A percentile compares a stretch with the other conserved stretches of the same genome.
phyloP scores from a whole-genome alignment of 169 alveolate species.

The Cyclospora cayetanensis region DNA sequence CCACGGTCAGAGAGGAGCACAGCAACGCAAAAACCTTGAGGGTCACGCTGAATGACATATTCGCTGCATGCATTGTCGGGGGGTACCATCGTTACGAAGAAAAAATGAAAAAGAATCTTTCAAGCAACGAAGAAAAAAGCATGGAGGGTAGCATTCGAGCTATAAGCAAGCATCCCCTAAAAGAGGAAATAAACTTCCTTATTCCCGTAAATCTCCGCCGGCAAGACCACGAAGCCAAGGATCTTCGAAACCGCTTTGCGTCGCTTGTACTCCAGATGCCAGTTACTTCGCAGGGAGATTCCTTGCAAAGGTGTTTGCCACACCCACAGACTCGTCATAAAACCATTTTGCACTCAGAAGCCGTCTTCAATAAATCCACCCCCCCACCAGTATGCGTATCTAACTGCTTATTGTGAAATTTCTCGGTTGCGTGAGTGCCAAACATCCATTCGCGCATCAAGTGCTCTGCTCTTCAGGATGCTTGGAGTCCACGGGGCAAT shows the following conservation, averaged over 20 bases:
- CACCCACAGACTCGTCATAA: too few relatives aligned
- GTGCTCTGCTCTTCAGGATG: not conserved
- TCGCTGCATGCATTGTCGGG: conserved; percentile 63
- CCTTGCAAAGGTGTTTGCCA: conserved; percentile 16
- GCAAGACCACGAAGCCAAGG: conserved; percentile 44
- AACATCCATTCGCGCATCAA: too few relatives aligned
- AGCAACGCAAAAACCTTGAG: not conserved
- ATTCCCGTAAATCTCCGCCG: conserved; percentile 71
- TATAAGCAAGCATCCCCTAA: too few relatives aligned
- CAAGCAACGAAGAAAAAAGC: not conserved
- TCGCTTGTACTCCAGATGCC: conserved; percentile 46
- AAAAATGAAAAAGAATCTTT: not conserved
- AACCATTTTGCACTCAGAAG: too few relatives aligned
- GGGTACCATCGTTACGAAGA: conserved; percentile 52
- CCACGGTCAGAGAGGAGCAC: not conserved
- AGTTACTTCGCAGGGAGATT: not conserved
- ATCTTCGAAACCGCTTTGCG: conserved; percentile 59
- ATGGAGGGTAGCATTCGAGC: not conserved
- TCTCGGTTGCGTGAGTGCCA: too few relatives aligned
- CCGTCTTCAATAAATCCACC: too few relatives aligned
- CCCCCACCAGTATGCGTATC: too few relatives aligned
- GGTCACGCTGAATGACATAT: conserved; percentile 57
- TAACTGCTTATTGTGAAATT: too few relatives aligned
- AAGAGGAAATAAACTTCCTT: conserved; percentile 21
- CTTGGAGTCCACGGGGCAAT: conserved; percentile 24